Percentiles rank a stretch among this genome's conserved stretches.
Evolutionary conservation across 345 rosid species (phyloP).

Genomic region (Eutrema yunnanense): DNA sequence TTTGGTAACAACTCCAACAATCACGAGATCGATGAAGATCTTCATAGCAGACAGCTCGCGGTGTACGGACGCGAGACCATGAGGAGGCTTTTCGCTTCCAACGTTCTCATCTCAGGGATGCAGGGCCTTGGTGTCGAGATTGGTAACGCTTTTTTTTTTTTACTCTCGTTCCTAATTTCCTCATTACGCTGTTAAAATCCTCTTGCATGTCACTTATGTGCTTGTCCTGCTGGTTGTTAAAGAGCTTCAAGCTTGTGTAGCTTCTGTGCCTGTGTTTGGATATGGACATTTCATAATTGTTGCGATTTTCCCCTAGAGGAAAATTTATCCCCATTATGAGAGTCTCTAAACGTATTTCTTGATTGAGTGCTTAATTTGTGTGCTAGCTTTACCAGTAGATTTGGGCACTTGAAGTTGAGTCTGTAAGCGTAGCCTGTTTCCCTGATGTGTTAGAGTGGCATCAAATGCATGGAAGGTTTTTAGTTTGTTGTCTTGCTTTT

Average conservation of each 20-base stretch:
- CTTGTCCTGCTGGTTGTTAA: neutral
- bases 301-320: neutral
- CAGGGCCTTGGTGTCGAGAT: constrained; percentile 75
- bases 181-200: neutral
- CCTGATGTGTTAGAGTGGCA: neutral
- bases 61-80: constrained; percentile 75
- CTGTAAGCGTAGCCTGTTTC: neutral
- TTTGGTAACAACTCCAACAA: constrained; percentile 30
- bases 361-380: constrained; percentile 1
- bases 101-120: constrained; percentile 59
- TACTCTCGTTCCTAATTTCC: neutral
- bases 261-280: neutral
- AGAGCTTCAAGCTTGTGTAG: neutral
- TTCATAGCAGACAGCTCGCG: constrained; percentile 78
- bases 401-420: neutral
- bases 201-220: constrained; percentile 13
- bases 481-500: neutral
- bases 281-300: neutral
- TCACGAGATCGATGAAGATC: constrained; percentile 65
- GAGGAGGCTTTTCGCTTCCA: constrained; percentile 64
- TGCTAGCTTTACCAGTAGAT: neutral
- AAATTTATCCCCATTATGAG: neutral
- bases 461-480: neutral
- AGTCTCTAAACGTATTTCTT: neutral
- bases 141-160: constrained; percentile 32